Evolutionary conservation across 495 filamentous ascomycete genomes (phyloP).

Genomic region (Aspergillus avenaceus): DNA sequence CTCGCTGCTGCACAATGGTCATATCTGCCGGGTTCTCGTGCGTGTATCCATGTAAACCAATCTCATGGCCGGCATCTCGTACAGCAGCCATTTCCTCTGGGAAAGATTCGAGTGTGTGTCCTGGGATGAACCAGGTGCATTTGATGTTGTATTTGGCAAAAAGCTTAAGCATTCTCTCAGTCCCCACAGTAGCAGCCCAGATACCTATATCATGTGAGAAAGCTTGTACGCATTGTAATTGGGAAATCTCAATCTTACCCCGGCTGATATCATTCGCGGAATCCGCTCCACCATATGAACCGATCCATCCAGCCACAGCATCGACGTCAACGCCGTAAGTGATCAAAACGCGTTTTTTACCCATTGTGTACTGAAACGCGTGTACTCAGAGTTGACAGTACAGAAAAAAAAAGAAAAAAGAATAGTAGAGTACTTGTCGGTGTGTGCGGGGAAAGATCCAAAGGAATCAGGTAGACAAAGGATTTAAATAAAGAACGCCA

Average conservation of each 20-base stretch:
- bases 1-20: conserved; percentile 69
- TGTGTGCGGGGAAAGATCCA: no score
- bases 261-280: conserved; percentile 64
- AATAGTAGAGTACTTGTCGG: no score
- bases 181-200: conserved; percentile 70
- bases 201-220: conserved; percentile 44
- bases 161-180: conserved; percentile 65
- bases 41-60: conserved; percentile 70
- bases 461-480: no score
- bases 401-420: no score
- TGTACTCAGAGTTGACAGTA: no score
- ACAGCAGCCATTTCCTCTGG: conserved; percentile 71
- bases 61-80: conserved; percentile 73
- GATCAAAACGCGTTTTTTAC: conserved; percentile 57
- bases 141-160: conserved; percentile 80
- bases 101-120: conserved; percentile 75
- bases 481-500: no score
- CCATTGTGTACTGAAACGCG: no score
- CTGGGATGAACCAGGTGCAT: conserved; percentile 80
- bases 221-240: not conserved
- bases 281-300: conserved; percentile 69
- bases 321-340: conserved; percentile 61
- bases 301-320: conserved; percentile 69
- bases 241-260: conserved; percentile 27
- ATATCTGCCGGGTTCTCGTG: conserved; percentile 75